Evolutionary conservation across 345 rosid genomes (phyloP), one percentile per base, ranked within the genome.

Genomic region (Populus simonii): DNA sequence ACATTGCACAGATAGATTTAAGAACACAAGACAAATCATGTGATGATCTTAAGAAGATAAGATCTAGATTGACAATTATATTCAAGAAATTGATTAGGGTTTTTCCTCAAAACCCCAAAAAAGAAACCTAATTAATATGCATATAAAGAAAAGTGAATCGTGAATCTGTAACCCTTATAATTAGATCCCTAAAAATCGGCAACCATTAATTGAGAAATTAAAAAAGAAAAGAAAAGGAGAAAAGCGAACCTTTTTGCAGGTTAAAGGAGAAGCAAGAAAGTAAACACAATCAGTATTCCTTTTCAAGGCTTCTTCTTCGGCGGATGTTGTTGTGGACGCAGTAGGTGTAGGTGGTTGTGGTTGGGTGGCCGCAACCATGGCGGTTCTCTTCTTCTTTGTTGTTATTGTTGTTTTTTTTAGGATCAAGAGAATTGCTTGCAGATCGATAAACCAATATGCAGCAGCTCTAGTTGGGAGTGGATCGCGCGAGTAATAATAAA

Each of bases 201-300:
- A 65, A n/a, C 49, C 13, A 18, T 16, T 27, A 61, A 31, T 1
- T 20, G 36, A 17, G 20, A 36, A 16, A 22, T 7, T 71, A 3
- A 53, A 12, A 11, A 25, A 57, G 0, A 29, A 36, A 41, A 10
- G 45, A 10, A 15, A 75, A 69, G 27, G 8, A 55, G 15, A 57
- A 20, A n/a, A 25, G 20, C 3, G 8, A 66, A 95, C 99, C 99
- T 95, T 95, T 86, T 93, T 93, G 94, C 99, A 95, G 82, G 98
- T 93, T 79, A 92, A 84, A 85, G 99, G 99, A 66, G 98, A 93
- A 22, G 98, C 97, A 39, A 94, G 96, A 76, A 94, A 94, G 84
- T 93, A 93, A 83, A 95, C 97, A 78, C 98, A 95, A 88, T 93
- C 99, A 61, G 98, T 94, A 78, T 92, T 92, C 85, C 94, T 83